Conservation (phyloP, 768 basidiomycete species). For the Boletus bicolor region DNA sequence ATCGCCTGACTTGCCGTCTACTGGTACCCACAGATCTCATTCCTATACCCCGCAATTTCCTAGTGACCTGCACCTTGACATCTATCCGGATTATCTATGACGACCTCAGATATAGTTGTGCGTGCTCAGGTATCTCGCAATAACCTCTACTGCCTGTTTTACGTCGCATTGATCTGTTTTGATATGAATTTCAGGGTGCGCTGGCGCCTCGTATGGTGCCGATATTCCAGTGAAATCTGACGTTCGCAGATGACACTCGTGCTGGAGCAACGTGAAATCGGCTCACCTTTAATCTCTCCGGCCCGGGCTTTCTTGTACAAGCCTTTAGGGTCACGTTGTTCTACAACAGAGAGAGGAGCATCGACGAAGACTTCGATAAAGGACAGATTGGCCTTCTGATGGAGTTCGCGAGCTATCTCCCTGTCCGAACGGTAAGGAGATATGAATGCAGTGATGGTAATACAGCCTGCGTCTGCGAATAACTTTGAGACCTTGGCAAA, state of each 20-base stretch:
- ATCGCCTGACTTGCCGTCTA: constrained; percentile 18
- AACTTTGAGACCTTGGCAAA: constrained; percentile 79
- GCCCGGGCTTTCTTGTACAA: constrained; percentile 95
- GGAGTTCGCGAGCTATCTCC: constrained; percentile 74
- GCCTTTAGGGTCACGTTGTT: constrained; percentile 94
- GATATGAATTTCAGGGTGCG: constrained; percentile 86
- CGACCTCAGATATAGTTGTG: constrained; percentile 52
- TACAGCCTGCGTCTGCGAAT: constrained; percentile 83
- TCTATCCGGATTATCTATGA: constrained; percentile 19
- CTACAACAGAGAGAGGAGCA: constrained; percentile 84
- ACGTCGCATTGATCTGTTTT: constrained; percentile 81
- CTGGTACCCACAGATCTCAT: constrained; percentile 11
- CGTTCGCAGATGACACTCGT: constrained; percentile 5
- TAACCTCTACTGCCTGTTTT: constrained; percentile 69
- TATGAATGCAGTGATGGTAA: constrained; percentile 94
- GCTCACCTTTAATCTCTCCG: constrained; percentile 90
- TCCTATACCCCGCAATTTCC: constrained; percentile 13
- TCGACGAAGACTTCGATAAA: constrained; percentile 97
- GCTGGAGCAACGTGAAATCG: background rate
- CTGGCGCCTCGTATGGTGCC: constrained; percentile 92
- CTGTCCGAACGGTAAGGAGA: constrained; percentile 95
- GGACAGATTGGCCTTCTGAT: constrained; percentile 65
- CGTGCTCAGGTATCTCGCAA: constrained; percentile 72
- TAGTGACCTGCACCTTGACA: constrained; percentile 6
- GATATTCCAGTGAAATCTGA: constrained; percentile 97